These are phyloP conservation scores for Mycena leptocephala DNA, from an alignment of 768 basidiomycete species.

Conservation along the genomic window DNA sequence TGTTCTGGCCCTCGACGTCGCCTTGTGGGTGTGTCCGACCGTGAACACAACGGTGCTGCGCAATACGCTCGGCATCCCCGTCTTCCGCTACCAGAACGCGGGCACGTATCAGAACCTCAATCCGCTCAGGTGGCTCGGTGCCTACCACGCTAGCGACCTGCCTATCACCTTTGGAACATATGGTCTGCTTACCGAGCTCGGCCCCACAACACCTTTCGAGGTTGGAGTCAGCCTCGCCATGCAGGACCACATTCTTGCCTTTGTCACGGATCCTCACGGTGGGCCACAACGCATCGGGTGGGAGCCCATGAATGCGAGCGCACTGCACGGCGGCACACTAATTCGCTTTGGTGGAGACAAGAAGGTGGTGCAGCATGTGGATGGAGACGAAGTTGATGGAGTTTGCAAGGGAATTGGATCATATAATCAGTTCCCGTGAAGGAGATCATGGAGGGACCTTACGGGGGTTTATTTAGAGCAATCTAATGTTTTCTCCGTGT, in stretches of 20 bases:
- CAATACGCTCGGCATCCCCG: slow-evolving; percentile 6
- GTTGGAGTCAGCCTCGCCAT: slow-evolving; percentile 28
- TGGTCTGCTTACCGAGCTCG: slow-evolving; percentile 18
- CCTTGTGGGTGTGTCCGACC: slow-evolving; percentile 13
- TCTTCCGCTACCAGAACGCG: slow-evolving; percentile 30
- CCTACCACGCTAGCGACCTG: slow-evolving; percentile 37
- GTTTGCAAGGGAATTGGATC: slow-evolving; percentile 16
- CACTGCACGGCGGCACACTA: slow-evolving; percentile 20
- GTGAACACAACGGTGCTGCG: slow-evolving; percentile 18
- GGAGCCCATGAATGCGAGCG: slow-evolving; percentile 23
- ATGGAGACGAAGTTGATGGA: slow-evolving; percentile 26
- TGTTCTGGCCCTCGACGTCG: background rate
- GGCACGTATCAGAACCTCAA: slow-evolving; percentile 26
- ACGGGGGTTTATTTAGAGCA: too few species aligned
- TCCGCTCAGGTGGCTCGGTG: slow-evolving; percentile 24
- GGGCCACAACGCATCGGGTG: slow-evolving; percentile 23
- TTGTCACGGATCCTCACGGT: slow-evolving; percentile 34
- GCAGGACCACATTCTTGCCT: slow-evolving; percentile 37
- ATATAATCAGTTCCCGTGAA: slow-evolving; percentile 14
- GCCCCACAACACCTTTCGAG: slow-evolving; percentile 15
- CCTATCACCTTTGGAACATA: slow-evolving; percentile 41
- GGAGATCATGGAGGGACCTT: too few species aligned
- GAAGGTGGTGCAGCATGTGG: slow-evolving; percentile 22
- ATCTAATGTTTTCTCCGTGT: too few species aligned
- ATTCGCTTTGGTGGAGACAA: slow-evolving; percentile 27